Evolutionary conservation across 495 filamentous ascomycete genomes (phyloP), one percentile per base, ranked within the genome.

Genomic region (Lepraria neglecta): DNA sequence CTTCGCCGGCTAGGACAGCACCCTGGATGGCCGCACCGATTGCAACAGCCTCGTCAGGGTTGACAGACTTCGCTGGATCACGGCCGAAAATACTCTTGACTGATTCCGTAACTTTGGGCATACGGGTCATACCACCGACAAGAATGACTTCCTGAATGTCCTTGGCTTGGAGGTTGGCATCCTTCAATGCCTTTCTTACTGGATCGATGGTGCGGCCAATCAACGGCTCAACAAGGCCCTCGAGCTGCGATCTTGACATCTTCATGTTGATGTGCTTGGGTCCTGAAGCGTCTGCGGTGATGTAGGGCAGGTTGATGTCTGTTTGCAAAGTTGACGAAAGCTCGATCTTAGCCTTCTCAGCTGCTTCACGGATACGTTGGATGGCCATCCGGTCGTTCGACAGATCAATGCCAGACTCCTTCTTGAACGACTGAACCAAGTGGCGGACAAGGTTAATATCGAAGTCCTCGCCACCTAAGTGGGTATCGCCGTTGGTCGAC

Each of bases 321-420:
- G 94, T 98, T 78, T 97, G 92, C 67, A 94, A 84, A 58, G 91
- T 89, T 24, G 92, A 97, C 3, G 94, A 97, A 64, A 98, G 83
- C 79, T 98, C 94, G 71, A 97, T 98, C 89, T 98, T 98, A 72
- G 94, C 94, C 86, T 98, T 98, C 85, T 98, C 94, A 64, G 95
- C 94, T 65, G 94, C 94, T 80, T 98, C 94, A 78, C 94, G 94
- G 74, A 98, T 97, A 79, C 94, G 84, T 82, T 98, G 94, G 68
- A 98, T 95, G 61, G 94, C 94, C 94, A 98, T 97, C 71, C 94
- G 92, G 82, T 98, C 94, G 66, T 77, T 77, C 42, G 88, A 88
- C 55, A 98, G 84, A 75, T 98, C 95, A 62, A 97, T 89, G 57
- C 90, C 87, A 35, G 87, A 88, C 60, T 96, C 90, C 77, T 89